Conservation (phyloP, 116 monocot species). For the Thalassia testudinum region DNA sequence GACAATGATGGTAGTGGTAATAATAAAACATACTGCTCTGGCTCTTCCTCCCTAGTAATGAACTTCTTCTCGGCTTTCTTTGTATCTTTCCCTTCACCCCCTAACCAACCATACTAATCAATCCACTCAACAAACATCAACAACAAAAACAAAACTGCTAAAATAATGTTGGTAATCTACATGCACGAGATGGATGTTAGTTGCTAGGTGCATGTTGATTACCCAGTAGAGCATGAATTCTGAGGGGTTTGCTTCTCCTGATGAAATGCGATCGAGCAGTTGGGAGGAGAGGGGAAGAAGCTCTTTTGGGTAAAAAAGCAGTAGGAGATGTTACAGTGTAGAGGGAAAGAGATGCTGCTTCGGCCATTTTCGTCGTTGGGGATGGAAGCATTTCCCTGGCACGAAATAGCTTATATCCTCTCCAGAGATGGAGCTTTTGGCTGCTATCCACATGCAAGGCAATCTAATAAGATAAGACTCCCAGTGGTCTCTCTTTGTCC, state of each 20-base stretch:
- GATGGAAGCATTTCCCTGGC: background rate
- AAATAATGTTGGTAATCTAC: no score
- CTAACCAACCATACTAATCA: constrained; percentile 5
- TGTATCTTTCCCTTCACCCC: constrained; percentile 39
- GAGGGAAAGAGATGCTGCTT: constrained; percentile 6
- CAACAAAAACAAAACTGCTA: background rate
- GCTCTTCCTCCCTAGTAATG: constrained; percentile 92
- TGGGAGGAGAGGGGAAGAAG: background rate
- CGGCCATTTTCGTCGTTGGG: constrained; percentile 6
- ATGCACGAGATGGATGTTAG: no score
- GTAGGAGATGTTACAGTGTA: background rate
- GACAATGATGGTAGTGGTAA: background rate
- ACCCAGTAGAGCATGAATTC: constrained; percentile 40
- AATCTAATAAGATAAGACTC: no score
- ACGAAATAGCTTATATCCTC: no score
- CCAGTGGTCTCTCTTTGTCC: no score
- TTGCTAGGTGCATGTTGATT: background rate
- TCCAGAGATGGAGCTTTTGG: no score
- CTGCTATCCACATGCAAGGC: no score
- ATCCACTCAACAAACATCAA: background rate
- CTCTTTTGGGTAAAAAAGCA: constrained; percentile 7
- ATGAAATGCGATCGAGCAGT: background rate
- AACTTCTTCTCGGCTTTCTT: constrained; percentile 74
- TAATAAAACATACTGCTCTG: constrained; percentile 47
- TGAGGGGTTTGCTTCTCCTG: constrained; percentile 2